Evolutionary conservation across 2,329 filamentous ascomycete species (phyloP), one percentile per base, ranked within the genome.

Genomic region (Coniochaeta sp.): DNA sequence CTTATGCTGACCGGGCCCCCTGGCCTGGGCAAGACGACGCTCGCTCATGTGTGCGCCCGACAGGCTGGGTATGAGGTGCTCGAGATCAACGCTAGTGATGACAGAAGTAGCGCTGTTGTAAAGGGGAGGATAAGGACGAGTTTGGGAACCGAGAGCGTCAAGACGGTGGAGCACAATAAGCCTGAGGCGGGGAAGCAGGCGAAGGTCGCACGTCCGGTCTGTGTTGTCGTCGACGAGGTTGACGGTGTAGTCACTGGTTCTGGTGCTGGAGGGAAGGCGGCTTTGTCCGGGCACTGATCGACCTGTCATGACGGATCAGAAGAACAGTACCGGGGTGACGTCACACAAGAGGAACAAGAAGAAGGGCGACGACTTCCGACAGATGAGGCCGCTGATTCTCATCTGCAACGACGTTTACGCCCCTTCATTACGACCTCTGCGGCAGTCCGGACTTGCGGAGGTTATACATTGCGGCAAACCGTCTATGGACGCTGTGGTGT

Each of bases 391-490:
- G 0, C 75, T 99, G 27, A 90, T 99, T 49, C 76, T 99, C 47
- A 94, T 99, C 60, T 99, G 94, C 73, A 99, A 99, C 61, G 95
- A 99, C 66, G 83, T 97, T 1, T 99, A 99, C 63, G 91, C 96
- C 59, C 85, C 92, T 4, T 89, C 91, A 18, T 77, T 99, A 35
- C 82, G 91, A 26, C 91, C 89, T 0, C 75, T 99, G 7, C 83
- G 94, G n/a, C 87, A 92, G 57, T 91, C 90, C 0, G 83, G 76
- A 6, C 71, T 94, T 48, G 94, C 92, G 0, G 94, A 99, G 66
- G 84, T 97, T 33, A 85, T 99, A 20, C 91, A 95, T 63, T 86
- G 96, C 30, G 89, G 92, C 47, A 94, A 94, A 60, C 91, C 94
- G 2, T 85, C 88, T 0, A 71, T 97, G 9, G 91, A 95, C 56